Conservation (phyloP, 2,329 filamentous ascomycete genomes). For the Rhynchosporium agropyri region DNA sequence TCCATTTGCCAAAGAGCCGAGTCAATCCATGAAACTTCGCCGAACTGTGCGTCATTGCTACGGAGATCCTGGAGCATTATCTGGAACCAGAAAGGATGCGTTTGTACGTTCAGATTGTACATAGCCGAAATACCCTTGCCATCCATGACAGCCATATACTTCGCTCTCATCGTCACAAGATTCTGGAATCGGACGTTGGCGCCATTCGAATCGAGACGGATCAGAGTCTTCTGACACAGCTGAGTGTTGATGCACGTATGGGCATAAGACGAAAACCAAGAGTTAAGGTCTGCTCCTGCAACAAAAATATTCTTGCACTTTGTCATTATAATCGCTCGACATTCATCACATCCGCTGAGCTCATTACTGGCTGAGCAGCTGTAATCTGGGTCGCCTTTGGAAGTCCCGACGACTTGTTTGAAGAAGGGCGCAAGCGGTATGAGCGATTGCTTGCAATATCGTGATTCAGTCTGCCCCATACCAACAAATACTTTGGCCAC, state of each 20-base stretch:
- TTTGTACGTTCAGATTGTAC: constrained; percentile 40
- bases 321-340: constrained; percentile 38
- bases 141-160: constrained; percentile 39
- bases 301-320: constrained; percentile 34
- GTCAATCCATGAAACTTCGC: background rate
- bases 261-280: constrained; percentile 37
- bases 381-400: constrained; percentile 26
- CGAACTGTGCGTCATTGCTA: background rate
- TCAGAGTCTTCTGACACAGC: constrained; percentile 36
- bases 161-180: constrained; percentile 42
- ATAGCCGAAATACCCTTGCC: constrained; percentile 36
- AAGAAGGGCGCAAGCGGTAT: constrained; percentile 14
- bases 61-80: constrained; percentile 17
- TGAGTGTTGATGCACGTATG: constrained; percentile 37
- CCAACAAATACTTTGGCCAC: constrained; percentile 64
- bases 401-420: constrained; percentile 14
- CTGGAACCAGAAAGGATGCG: constrained; percentile 41
- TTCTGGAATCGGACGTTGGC: constrained; percentile 26
- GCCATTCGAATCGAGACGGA: background rate
- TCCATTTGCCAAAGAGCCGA: background rate
- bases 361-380: constrained; percentile 22
- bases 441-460: constrained; percentile 64
- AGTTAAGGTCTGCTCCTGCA: constrained; percentile 40
- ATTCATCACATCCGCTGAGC: constrained; percentile 29
- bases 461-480: constrained; percentile 69